Conservation (phyloP, 371 early-diverging fungal genomes). For the Mucor lusitanicus region DNA sequence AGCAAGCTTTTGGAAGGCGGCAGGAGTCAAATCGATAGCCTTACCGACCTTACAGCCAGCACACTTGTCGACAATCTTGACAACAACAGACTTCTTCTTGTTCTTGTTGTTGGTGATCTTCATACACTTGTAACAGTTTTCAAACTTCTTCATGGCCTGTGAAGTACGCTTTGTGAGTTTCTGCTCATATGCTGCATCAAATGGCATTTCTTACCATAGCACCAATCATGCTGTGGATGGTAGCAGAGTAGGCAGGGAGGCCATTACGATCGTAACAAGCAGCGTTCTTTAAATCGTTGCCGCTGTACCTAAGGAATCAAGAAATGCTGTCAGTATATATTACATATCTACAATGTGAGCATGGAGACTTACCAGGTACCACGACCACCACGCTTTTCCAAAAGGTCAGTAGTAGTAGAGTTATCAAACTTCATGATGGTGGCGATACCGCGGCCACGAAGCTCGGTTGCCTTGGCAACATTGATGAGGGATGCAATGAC, state of each 20-base stretch:
- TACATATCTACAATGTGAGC: not conserved
- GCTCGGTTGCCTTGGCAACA: constrained; percentile 16
- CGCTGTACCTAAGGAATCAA: constrained; percentile 39
- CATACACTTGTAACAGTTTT: constrained; percentile 55
- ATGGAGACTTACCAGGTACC: constrained; percentile 43
- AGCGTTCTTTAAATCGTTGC: constrained; percentile 49
- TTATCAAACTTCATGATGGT: constrained; percentile 33
- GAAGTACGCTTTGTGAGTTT: not conserved
- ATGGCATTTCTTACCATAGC: constrained; percentile 41
- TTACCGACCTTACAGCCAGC: constrained; percentile 47
- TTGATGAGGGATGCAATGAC: constrained; percentile 19
- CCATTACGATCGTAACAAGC: constrained; percentile 55
- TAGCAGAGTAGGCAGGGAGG: constrained; percentile 41
- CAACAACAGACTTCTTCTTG: constrained; percentile 36
- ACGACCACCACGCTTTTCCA: constrained; percentile 38
- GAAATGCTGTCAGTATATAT: not conserved
- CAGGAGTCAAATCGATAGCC: constrained; percentile 50
- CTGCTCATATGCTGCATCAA: not conserved
- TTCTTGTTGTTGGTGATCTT: constrained; percentile 47
- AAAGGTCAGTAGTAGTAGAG: constrained; percentile 17
- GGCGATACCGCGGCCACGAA: constrained; percentile 40
- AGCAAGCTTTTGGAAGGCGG: constrained; percentile 44
- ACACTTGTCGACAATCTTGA: constrained; percentile 52
- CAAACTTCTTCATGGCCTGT: constrained; percentile 52
- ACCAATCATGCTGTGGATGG: constrained; percentile 44